phyloP scores from a whole-genome alignment of 331 rosid genomes.

The Pyrus hybrid region DNA sequence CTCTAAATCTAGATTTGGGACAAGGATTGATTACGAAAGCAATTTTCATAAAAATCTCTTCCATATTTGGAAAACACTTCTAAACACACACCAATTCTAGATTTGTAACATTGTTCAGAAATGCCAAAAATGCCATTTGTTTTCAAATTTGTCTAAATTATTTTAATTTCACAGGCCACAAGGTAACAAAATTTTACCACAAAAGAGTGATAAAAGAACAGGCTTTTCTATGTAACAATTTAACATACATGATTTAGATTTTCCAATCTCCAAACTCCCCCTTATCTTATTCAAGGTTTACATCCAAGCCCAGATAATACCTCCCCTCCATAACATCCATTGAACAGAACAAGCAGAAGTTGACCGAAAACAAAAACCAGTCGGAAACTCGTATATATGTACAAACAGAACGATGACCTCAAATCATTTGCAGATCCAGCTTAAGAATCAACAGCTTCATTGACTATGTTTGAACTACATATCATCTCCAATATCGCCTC shows the following conservation, averaged over 20 bases:
- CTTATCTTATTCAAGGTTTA: not conserved
- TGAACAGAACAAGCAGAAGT: conserved; percentile 8
- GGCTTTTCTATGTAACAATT: not conserved
- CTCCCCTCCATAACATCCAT: not conserved
- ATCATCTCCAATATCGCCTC: not conserved
- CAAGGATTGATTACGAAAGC: too few species aligned
- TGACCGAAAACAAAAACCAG: not conserved
- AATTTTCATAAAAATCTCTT: too few species aligned
- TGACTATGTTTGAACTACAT: not conserved
- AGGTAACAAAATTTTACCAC: not conserved
- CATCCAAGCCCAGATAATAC: not conserved
- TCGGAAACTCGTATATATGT: not conserved
- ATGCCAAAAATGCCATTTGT: too few species aligned
- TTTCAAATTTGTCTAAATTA: too few species aligned
- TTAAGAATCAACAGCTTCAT: not conserved
- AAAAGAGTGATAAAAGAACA: not conserved
- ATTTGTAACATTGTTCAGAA: too few species aligned
- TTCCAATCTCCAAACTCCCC: not conserved
- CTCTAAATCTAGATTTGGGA: too few species aligned
- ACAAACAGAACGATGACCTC: conserved; percentile 2
- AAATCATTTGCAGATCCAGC: not conserved
- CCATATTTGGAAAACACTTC: too few species aligned
- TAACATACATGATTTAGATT: too few species aligned
- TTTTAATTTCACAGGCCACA: too few species aligned
- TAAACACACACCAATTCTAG: too few species aligned